Base-by-base conservation (phyloP, 2,329 filamentous ascomycete species). In the Xylariaceae sp. region DNA sequence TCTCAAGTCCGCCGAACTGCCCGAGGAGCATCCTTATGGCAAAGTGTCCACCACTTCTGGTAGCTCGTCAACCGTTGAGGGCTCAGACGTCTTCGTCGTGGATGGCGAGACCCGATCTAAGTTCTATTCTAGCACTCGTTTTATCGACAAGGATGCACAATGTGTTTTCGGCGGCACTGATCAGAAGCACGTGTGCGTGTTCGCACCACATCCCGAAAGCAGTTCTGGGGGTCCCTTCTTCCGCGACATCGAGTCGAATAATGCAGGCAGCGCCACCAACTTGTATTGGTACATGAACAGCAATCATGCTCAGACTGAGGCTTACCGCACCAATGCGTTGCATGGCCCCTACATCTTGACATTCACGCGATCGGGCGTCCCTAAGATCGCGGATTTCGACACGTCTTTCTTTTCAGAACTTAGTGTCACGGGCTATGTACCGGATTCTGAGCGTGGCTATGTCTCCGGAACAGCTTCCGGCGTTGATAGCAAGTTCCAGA, bases 241-340 rank as follows among this genome's bases (percentile, higher is more conserved):
- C 74, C 78, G 83, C 16, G 85, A 88, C 60, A 88, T 88, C 71
- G 82, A 88, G 72, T 77, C 79, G 50, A 89, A 89, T 74, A 85
- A 87, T 57, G 83, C 78, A 16, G 84, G 82, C 4, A 73, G 71
- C 40, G 81, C 78, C 60, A 86, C 76, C 37, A 83, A 78, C 53
- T 76, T 89, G 0, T 88, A 86, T 70, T 87, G 82, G 71, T 89
- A 88, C 74, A 87, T 88, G 81, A 89, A 89, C 75, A 86, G 81
- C 14, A 80, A 79, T 41, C 86, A 89, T 57, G 81, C 79, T 1
- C 80, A 84, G 68, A 89, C 85, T 1, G 87, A 89, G 66, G 67
- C 72, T 12, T 88, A 71, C 71, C 80, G 87, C 26, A 64, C 65
- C 29, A 81, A 80, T 69, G 86, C 87, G 3, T 75, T 89, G 42